These are phyloP conservation scores for Auriscalpium orientale DNA, from an alignment of 768 basidiomycete genomes.

Conservation along the genomic window DNA sequence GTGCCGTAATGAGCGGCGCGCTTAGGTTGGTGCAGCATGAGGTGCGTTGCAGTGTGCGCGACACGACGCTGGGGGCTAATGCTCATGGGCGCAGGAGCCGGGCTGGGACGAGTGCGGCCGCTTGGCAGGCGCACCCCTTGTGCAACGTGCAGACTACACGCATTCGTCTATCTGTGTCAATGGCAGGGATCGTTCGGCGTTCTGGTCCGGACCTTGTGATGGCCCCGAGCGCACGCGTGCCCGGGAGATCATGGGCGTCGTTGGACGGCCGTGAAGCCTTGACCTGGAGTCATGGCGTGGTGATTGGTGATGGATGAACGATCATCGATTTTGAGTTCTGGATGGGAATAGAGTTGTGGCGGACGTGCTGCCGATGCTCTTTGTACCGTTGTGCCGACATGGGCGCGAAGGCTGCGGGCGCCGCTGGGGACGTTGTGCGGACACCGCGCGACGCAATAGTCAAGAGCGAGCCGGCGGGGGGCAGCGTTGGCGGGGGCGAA, in stretches of 20 bases:
- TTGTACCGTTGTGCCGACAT: neutral
- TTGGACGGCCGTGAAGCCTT: conserved; percentile 11
- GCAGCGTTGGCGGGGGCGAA: neutral
- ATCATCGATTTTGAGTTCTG: conserved; percentile 15
- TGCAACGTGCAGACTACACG: neutral
- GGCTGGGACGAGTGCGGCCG: neutral
- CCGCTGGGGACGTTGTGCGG: neutral
- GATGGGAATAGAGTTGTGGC: conserved; percentile 14
- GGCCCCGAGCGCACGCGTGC: neutral
- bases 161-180: neutral
- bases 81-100: conserved; percentile 1
- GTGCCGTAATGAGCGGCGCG: conserved; percentile 53
- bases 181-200: neutral
- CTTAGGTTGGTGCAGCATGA: conserved; percentile 5
- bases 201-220: neutral
- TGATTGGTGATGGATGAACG: conserved; percentile 1
- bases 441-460: neutral
- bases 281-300: conserved; percentile 10
- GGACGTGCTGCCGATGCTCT: too few relatives aligned
- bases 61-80: conserved; percentile 4
- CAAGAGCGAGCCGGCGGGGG: neutral
- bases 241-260: too few relatives aligned
- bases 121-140: too few relatives aligned
- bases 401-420: neutral
- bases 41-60: conserved; percentile 5